Evolutionary conservation across 1,284 basidiomycete species (phyloP), one percentile per base, ranked within the genome.

Genomic region (Phellopilus nigrolimitatus): DNA sequence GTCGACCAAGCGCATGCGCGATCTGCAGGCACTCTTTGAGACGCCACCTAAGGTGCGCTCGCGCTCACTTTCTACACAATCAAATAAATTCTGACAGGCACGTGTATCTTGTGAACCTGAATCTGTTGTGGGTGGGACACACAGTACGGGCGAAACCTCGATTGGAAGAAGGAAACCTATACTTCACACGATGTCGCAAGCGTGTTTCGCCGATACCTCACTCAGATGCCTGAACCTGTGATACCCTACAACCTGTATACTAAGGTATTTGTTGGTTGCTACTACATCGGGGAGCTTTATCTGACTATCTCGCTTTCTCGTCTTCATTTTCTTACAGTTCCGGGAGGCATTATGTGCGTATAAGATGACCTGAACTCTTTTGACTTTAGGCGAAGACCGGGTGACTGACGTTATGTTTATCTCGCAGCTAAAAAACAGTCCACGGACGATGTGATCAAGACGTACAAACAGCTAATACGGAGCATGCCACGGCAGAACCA

Each of bases 131-230:
- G n/a, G n/a, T n/a, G n/a, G n/a, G n/a, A n/a, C n/a, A 33, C 31
- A n/a, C n/a, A 94, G 89, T 98, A 93, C 63, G 97, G 95, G 56
- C 95, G 95, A 67, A 80, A 85, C 53, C 74, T 99, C 28, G 88
- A 95, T 61, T 98, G 95, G 94, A 84, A 82, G 62, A 72, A 78
- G 52, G 82, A 90, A 60, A 76, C 78, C 17, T 98, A 88, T 68
- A 97, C 88, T 28, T 82, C 94, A 2, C 95, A 99, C 67, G 95
- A 99, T 66, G 93, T 97, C 44, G 95, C 95, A 15, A 95, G 91
- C 61, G 92, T 99, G 47, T 91, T 99, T 64, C 80, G 95, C 53
- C 76, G 95, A 70, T 99, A 94, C 69, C 82, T 99, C 54, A 98
- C 95, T 4, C 88, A 90, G 64, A 92, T 98, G 88, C 94, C 95